Evolutionary conservation across 257 asterid species (phyloP).

Genomic region (Solanum chmielewskii): DNA sequence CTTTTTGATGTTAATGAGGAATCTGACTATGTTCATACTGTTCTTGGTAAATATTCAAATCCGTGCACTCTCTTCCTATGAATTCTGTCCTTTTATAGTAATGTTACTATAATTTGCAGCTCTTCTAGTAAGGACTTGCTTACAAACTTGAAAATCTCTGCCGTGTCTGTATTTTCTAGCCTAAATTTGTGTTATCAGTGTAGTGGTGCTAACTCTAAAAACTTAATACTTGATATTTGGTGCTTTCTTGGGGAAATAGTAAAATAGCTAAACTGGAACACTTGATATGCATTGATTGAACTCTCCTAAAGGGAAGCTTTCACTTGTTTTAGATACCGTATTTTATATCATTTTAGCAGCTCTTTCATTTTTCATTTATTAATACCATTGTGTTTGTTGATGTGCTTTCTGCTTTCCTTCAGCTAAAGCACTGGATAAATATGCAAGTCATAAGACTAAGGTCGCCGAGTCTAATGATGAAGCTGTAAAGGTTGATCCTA

Average conservation of each 20-base stretch:
- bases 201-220: not conserved
- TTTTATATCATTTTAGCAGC: not conserved
- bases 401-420: slow-evolving; percentile 1
- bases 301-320: not conserved
- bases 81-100: not conserved
- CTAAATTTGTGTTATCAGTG: not conserved
- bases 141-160: not conserved
- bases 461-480: slow-evolving; percentile 67
- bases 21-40: slow-evolving; percentile 74
- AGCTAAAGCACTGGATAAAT: slow-evolving; percentile 94
- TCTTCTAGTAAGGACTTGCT: not conserved
- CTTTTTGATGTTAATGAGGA: slow-evolving; percentile 75
- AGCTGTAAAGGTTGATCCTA: slow-evolving; percentile 55
- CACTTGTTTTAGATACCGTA: not conserved
- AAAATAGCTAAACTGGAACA: not conserved
- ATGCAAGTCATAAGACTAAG: slow-evolving; percentile 67
- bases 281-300: not conserved
- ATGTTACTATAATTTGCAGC: not conserved
- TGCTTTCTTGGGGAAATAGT: not conserved
- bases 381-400: not conserved
- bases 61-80: not conserved
- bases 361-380: not conserved
- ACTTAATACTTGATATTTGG: not conserved
- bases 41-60: slow-evolving; percentile 46
- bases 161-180: not conserved